Conservation (phyloP, 352 stramenopile genomes). For the Globisporangium orthogonon region DNA sequence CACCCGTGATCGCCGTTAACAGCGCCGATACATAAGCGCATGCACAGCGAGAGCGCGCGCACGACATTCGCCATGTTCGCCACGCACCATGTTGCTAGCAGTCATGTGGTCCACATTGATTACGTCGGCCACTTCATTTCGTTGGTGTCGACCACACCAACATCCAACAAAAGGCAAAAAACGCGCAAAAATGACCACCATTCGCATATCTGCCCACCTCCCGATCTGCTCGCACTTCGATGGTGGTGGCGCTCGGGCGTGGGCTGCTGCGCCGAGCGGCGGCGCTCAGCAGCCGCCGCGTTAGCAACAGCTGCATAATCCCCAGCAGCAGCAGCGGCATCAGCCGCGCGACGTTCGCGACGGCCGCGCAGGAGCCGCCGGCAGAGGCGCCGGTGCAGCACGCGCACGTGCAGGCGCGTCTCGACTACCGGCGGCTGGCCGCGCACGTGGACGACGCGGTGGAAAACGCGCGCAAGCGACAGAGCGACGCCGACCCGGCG, state of each 20-base stretch:
- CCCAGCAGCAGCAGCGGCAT: conserved; percentile 1
- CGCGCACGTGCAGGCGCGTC: conserved; percentile 53
- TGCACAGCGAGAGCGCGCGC: too few species aligned
- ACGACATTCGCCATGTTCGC: too few species aligned
- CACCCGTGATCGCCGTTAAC: not conserved
- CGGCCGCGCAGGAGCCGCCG: conserved; percentile 11
- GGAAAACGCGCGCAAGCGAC: conserved; percentile 56
- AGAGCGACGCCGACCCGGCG: conserved; percentile 55
- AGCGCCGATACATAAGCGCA: not conserved
- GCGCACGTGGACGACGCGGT: conserved; percentile 46
- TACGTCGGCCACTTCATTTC: not conserved
- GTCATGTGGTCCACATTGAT: not conserved
- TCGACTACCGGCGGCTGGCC: conserved; percentile 73
- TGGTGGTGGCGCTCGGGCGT: conserved; percentile 8
- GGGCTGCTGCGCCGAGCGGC: conserved; percentile 2
- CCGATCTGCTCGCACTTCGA: too few species aligned
- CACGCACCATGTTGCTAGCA: too few species aligned
- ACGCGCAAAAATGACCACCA: not conserved
- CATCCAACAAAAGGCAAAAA: not conserved
- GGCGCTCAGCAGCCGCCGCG: conserved; percentile 1
- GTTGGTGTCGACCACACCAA: not conserved
- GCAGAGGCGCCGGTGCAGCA: conserved; percentile 28
- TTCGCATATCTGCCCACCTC: conserved; percentile 1
- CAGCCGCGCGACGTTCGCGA: conserved; percentile 19
- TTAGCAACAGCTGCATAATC: not conserved